Base-by-base conservation (phyloP, 73 alveolate genomes). In the Paramecium octaurelia region DNA sequence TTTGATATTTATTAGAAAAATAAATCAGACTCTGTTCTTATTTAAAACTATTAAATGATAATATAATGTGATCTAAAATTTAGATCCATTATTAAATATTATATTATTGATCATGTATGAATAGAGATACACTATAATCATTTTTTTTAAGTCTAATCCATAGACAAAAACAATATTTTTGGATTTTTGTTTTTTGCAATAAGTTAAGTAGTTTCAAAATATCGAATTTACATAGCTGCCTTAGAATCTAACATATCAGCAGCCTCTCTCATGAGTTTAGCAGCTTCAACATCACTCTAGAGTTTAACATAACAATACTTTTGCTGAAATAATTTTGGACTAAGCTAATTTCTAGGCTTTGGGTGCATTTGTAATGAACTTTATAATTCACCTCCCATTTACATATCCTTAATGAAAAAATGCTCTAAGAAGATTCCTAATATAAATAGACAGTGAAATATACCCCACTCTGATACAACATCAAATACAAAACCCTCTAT, bases 221-320 rank as follows among this genome's bases (percentile, higher is more conserved):
- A 89, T 71, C 94, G 12, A 70, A 89, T 89, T 73, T 89, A 83
- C 94, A 89, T 89, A 18, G 94, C 94, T 9, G 94, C 94, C 20
- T 73, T 83, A n/a, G 85, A 42, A 24, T 77, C 77, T 21, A 89
- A 85, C 92, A 89, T 89, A 71, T 89, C 94, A 20, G 94, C 90
- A 18, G 94, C 94, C 50, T 89, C 70, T 89, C 94, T 89, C 85
- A 89, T 77, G 6, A 89, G 31, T 71, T 89, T 89, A 11, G 94
- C 94, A 44, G 85, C 88, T 14, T 89, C 94, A 10, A 89, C 94
- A 48, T 89, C 94, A 73, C 87, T 73, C 57, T 73, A 73, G 27
- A 16, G 34, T 73, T 16, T 34, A 64, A 23, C 7, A 40, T 14
- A 73, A 31, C 4, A 36, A n/a, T 29, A 73, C 86, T 43, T 89